Evolutionary conservation across 2,329 filamentous ascomycete genomes (phyloP).

Genomic region (Neonectria faginata): DNA sequence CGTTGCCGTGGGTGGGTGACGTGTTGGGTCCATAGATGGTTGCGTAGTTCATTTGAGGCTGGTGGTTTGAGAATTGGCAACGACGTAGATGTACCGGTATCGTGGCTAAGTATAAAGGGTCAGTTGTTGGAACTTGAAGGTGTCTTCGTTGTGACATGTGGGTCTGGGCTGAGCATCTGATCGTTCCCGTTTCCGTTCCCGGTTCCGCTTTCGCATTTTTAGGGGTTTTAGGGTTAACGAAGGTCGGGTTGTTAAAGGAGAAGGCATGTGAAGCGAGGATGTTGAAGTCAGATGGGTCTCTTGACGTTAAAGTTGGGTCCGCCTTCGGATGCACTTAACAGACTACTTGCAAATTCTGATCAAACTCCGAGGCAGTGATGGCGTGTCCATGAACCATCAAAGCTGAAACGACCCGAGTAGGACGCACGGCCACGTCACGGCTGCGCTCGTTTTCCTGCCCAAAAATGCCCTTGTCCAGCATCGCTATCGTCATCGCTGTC

Average conservation of each 20-base stretch:
- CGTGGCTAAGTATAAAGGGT: no score
- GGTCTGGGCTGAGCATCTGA: not conserved
- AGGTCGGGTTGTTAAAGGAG: not conserved
- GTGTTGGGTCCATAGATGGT: not conserved
- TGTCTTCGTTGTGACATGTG: not conserved
- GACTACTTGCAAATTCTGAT: not conserved
- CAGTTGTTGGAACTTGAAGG: not conserved
- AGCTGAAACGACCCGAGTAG: not conserved
- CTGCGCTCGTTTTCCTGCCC: not conserved
- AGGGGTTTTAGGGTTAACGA: not conserved
- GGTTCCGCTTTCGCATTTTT: not conserved
- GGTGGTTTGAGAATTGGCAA: not conserved
- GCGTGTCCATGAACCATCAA: not conserved
- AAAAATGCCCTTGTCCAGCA: not conserved
- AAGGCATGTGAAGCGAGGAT: not conserved
- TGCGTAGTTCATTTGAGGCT: no score
- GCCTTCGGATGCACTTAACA: not conserved
- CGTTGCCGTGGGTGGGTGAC: not conserved
- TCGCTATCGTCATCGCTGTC: not conserved
- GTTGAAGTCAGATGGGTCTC: not conserved
- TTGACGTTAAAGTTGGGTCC: not conserved
- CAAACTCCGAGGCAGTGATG: no score
- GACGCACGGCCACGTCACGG: not conserved
- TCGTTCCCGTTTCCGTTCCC: not conserved
- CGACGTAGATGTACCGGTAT: not conserved